Evolutionary conservation across 1,139 yeast genomes (phyloP).

Genomic region (Geotrichum siamense): DNA sequence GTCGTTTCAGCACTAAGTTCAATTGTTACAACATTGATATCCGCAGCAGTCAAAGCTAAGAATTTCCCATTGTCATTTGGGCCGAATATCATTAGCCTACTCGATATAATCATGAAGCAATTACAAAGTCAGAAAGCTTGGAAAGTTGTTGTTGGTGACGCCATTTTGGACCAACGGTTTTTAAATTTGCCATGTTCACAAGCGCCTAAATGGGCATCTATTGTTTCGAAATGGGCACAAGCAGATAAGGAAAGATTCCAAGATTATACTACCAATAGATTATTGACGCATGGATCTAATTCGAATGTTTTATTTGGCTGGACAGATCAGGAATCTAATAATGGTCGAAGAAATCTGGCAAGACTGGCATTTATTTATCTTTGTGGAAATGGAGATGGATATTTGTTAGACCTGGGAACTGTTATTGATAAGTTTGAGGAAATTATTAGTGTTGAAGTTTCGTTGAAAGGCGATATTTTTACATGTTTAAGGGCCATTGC

Average conservation of each 20-base stretch:
- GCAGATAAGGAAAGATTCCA: slow-evolving; percentile 52
- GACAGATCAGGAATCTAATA: slow-evolving; percentile 65
- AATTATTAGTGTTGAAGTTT: slow-evolving; percentile 22
- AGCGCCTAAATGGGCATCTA: slow-evolving; percentile 43
- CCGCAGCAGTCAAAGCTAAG: slow-evolving; percentile 41
- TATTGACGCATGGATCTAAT: slow-evolving; percentile 47
- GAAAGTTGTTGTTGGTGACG: slow-evolving; percentile 36
- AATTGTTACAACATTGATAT: slow-evolving; percentile 38
- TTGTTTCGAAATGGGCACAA: slow-evolving; percentile 50
- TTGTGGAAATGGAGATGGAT: slow-evolving; percentile 53
- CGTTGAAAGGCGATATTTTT: slow-evolving; percentile 44
- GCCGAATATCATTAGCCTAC: slow-evolving; percentile 28
- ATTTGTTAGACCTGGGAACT: slow-evolving; percentile 44
- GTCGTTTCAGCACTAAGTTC: slow-evolving; percentile 37
- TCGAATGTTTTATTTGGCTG: slow-evolving; percentile 59
- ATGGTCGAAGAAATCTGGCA: slow-evolving; percentile 44
- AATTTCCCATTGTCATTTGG: slow-evolving; percentile 30
- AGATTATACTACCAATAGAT: slow-evolving; percentile 41
- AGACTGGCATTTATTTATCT: slow-evolving; percentile 57
- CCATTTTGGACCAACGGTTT: slow-evolving; percentile 36
- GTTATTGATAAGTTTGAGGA: slow-evolving; percentile 45
- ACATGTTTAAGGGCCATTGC: slow-evolving; percentile 56
- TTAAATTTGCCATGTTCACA: slow-evolving; percentile 37
- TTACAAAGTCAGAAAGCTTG: slow-evolving; percentile 34
- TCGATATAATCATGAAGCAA: slow-evolving; percentile 22